Percentiles rank a stretch among this genome's conserved stretches.
Evolutionary conservation across 176 grass and related monocot genomes (phyloP).

Genomic region (Guadua angustifolia): DNA sequence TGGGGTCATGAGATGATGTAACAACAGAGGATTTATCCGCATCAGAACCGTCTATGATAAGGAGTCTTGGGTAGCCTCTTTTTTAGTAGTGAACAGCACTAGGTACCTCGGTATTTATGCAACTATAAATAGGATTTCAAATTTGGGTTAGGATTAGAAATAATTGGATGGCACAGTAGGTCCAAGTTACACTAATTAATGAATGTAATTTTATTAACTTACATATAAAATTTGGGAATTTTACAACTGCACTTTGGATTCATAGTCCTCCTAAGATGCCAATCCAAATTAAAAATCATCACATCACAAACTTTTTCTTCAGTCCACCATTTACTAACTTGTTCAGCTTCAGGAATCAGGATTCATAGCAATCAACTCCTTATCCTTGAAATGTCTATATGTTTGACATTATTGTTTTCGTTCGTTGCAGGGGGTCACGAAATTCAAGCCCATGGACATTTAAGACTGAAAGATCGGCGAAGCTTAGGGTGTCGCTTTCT

Average conservation of each 20-base stretch:
- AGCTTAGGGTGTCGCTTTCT: not conserved
- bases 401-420: slow-evolving; percentile 4
- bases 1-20: too few species aligned
- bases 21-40: too few species aligned
- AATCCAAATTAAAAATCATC: slow-evolving; percentile 9
- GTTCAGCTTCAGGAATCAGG: not conserved
- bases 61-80: too few species aligned
- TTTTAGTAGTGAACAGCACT: too few species aligned
- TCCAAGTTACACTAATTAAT: too few species aligned
- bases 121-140: too few species aligned
- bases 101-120: too few species aligned
- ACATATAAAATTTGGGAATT: too few species aligned
- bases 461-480: not conserved
- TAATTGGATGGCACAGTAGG: too few species aligned
- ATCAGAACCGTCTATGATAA: too few species aligned
- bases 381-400: not conserved
- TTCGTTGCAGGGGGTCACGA: not conserved
- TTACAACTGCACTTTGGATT: not conserved
- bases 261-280: not conserved
- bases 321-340: not conserved
- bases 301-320: not conserved
- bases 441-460: not conserved
- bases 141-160: too few species aligned
- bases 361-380: not conserved
- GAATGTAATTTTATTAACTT: too few species aligned